Conservation (phyloP, 2,329 filamentous ascomycete species). For the Stylonectria norvegica region DNA sequence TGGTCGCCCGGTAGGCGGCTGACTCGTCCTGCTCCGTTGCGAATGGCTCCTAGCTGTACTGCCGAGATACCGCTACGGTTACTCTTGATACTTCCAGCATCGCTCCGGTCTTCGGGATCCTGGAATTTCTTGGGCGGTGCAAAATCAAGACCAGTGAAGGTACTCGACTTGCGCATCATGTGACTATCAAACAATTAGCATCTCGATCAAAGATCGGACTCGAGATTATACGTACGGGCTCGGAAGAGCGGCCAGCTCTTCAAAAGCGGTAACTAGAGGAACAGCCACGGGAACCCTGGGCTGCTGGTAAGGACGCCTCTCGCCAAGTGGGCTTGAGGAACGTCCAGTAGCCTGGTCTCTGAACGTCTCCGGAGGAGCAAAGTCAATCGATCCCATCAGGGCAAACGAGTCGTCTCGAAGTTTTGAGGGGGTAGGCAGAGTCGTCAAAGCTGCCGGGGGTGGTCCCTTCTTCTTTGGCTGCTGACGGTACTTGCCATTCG, state of each 20-base stretch:
- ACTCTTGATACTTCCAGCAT: conserved; percentile 62
- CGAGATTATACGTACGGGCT: conserved; percentile 70
- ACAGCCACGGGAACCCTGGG: conserved; percentile 69
- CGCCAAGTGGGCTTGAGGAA: conserved; percentile 61
- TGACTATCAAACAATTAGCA: conserved; percentile 49
- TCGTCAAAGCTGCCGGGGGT: conserved; percentile 69
- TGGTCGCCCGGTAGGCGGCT: conserved; percentile 78
- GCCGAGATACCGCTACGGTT: conserved; percentile 72
- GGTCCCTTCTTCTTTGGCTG: conserved; percentile 51
- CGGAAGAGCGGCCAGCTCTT: conserved; percentile 79
- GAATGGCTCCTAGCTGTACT: conserved; percentile 66
- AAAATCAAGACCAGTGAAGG: conserved; percentile 78
- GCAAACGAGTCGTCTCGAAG: conserved; percentile 79
- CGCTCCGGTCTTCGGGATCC: conserved; percentile 58
- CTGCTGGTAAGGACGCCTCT: conserved; percentile 69
- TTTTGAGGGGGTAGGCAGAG: conserved; percentile 81
- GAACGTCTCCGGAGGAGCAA: conserved; percentile 72
- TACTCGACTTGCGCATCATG: conserved; percentile 69
- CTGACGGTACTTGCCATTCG: conserved; percentile 37
- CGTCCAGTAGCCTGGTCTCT: conserved; percentile 68
- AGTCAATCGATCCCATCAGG: conserved; percentile 67
- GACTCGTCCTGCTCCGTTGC: conserved; percentile 79
- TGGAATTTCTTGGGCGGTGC: conserved; percentile 73
- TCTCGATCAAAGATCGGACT: background rate
- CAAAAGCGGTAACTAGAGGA: conserved; percentile 79